Conservation (phyloP, 805 yeast species). For the Ogataea naganishii region DNA sequence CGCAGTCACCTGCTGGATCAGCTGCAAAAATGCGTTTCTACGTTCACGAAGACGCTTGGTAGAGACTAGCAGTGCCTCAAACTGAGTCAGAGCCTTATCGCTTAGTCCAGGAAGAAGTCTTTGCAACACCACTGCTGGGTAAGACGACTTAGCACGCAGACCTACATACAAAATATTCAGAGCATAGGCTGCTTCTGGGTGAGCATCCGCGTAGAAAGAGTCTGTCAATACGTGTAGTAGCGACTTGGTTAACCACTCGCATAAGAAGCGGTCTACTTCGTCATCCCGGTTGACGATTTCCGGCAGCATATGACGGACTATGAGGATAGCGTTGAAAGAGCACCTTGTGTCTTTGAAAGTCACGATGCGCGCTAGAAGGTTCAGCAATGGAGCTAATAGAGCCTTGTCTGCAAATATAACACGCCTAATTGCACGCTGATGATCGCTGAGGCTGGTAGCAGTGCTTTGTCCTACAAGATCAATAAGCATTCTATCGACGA, state of each 20-base stretch:
- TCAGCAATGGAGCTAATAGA: slow-evolving; percentile 70
- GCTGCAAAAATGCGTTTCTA: slow-evolving; percentile 68
- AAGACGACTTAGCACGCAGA: slow-evolving; percentile 57
- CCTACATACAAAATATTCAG: slow-evolving; percentile 73
- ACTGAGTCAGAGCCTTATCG: slow-evolving; percentile 47
- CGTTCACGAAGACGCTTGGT: slow-evolving; percentile 73
- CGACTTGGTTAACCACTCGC: slow-evolving; percentile 61
- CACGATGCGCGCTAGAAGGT: slow-evolving; percentile 67
- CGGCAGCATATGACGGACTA: slow-evolving; percentile 64
- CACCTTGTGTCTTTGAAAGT: slow-evolving; percentile 86
- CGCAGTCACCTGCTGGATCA: slow-evolving; percentile 50
- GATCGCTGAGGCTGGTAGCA: slow-evolving; percentile 33
- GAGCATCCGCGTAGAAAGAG: slow-evolving; percentile 76
- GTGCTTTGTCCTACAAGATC: slow-evolving; percentile 81
- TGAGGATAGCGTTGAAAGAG: slow-evolving; percentile 80
- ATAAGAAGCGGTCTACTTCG: slow-evolving; percentile 64
- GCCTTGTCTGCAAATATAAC: slow-evolving; percentile 56
- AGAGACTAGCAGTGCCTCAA: slow-evolving; percentile 54
- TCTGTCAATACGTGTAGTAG: slow-evolving; percentile 61
- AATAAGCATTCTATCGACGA: slow-evolving; percentile 77
- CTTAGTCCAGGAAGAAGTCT: slow-evolving; percentile 45
- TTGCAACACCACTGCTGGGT: slow-evolving; percentile 55
- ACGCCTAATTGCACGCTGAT: slow-evolving; percentile 58
- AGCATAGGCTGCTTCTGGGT: slow-evolving; percentile 86
- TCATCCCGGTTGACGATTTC: slow-evolving; percentile 62